Percentiles rank a stretch among this genome's conserved stretches.
These are phyloP conservation scores for Orbilia brochopaga DNA, from an alignment of 2,329 filamentous ascomycete species.

Conservation along the genomic window DNA sequence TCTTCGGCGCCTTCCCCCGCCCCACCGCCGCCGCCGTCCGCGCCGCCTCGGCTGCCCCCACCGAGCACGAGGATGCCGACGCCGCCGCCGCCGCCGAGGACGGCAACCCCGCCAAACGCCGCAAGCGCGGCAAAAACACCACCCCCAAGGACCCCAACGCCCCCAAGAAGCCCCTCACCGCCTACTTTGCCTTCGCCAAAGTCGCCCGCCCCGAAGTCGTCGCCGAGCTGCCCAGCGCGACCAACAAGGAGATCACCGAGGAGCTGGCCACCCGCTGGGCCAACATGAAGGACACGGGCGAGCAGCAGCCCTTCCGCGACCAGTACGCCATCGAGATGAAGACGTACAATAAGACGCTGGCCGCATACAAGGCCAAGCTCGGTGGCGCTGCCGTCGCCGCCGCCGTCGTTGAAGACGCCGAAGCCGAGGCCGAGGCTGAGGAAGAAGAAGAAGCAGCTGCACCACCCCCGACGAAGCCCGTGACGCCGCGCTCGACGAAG, in stretches of 20 bases:
- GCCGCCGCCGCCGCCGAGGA: constrained; percentile 32
- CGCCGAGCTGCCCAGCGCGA: constrained; percentile 73
- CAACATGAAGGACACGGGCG: constrained; percentile 75
- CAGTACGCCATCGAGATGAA: constrained; percentile 47
- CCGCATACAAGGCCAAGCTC: constrained; percentile 48
- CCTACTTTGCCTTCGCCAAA: constrained; percentile 94
- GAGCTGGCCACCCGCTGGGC: constrained; percentile 88
- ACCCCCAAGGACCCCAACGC: constrained; percentile 78
- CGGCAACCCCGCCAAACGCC: constrained; percentile 44
- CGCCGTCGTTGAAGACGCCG: constrained; percentile 20
- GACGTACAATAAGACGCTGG: constrained; percentile 34
- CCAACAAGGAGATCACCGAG: constrained; percentile 84
- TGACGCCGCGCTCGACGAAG: constrained; percentile 31
- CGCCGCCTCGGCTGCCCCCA: constrained; percentile 6
- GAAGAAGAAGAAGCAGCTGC: constrained; percentile 43
- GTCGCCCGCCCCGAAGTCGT: constrained; percentile 83
- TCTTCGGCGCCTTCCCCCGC: constrained; percentile 32
- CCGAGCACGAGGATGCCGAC: constrained; percentile 34
- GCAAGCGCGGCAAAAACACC: constrained; percentile 77
- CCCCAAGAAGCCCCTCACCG: constrained; percentile 89
- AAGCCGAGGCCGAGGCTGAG: constrained; percentile 26
- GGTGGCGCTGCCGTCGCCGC: constrained; percentile 24
- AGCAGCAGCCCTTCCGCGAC: constrained; percentile 60
- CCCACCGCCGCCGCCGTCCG: background rate
- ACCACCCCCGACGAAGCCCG: constrained; percentile 43